phyloP scores from a whole-genome alignment of 805 yeast species.

The Monosporozyma yasuniensis region DNA sequence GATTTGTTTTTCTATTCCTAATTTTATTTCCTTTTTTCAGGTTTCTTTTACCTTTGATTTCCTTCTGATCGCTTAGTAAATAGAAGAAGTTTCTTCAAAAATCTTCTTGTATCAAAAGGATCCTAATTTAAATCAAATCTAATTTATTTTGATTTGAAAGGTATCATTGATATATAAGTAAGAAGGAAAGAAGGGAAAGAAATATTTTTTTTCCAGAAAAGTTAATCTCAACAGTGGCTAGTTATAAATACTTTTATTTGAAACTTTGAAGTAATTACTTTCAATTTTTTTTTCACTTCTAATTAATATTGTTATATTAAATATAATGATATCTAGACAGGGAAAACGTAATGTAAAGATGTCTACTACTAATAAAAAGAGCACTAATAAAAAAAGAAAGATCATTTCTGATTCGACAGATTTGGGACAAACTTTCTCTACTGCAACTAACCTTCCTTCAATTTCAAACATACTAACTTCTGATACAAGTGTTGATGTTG shows the following conservation, averaged over 20 bases:
- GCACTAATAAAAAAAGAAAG: neutral
- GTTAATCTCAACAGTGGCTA: neutral
- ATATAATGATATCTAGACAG: neutral
- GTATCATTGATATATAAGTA: neutral
- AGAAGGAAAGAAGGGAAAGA: neutral
- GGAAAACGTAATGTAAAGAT: neutral
- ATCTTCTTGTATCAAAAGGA: neutral
- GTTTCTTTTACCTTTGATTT: neutral
- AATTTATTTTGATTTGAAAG: neutral
- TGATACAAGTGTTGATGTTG: neutral
- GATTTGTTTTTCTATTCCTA: neutral
- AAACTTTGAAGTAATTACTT: no score
- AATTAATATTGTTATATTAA: neutral
- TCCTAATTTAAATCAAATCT: neutral
- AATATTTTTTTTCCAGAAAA: neutral
- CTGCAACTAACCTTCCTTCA: neutral
- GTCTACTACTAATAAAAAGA: neutral
- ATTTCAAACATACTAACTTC: neutral
- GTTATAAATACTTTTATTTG: neutral
- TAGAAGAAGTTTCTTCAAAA: neutral
- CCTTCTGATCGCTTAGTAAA: neutral
- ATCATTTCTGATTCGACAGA: neutral
- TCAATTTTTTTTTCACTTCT: no score
- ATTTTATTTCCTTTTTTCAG: neutral
- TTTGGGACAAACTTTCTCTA: neutral